These are phyloP conservation scores for Vanderwaltozyma polyspora DNA, from an alignment of 805 yeast species.

Conservation along the genomic window DNA sequence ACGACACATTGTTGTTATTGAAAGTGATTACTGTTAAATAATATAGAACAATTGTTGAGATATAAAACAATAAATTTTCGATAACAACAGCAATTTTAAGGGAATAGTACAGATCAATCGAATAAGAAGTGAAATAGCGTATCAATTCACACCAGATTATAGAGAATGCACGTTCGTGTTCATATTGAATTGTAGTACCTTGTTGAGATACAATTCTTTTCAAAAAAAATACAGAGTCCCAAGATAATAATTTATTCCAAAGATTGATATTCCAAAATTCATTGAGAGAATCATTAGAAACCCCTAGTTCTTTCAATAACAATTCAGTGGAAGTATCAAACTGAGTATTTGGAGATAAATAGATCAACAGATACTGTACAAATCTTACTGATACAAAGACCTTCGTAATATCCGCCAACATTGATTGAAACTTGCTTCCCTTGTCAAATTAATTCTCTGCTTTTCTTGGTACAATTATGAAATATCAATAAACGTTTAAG, in stretches of 20 bases:
- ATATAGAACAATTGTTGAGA: slow-evolving; percentile 39
- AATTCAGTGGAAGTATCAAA: slow-evolving; percentile 25
- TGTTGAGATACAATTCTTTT: slow-evolving; percentile 39
- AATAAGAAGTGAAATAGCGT: slow-evolving; percentile 2
- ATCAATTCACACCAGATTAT: slow-evolving; percentile 60
- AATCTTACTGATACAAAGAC: background rate
- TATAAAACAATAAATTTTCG: slow-evolving; percentile 42
- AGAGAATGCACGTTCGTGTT: slow-evolving; percentile 86
- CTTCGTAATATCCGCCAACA: background rate
- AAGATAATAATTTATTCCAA: slow-evolving; percentile 47
- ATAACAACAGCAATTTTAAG: slow-evolving; percentile 38
- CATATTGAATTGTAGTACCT: slow-evolving; percentile 37
- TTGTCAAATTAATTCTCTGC: no score
- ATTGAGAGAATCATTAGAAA: slow-evolving; percentile 1
- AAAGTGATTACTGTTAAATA: slow-evolving; percentile 34
- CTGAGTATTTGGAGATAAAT: slow-evolving; percentile 14
- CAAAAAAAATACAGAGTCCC: slow-evolving; percentile 80
- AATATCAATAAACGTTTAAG: no score
- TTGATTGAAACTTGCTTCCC: no score
- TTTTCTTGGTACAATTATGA: no score
- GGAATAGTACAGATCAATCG: slow-evolving; percentile 32
- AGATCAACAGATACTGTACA: slow-evolving; percentile 17
- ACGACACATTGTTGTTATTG: slow-evolving; percentile 4
- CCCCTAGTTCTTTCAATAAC: slow-evolving; percentile 8
- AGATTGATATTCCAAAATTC: slow-evolving; percentile 21